Evolutionary conservation across 169 alveolate species (phyloP), one percentile per base, ranked within the genome.

Genomic region (Plasmodium reichenowi): DNA sequence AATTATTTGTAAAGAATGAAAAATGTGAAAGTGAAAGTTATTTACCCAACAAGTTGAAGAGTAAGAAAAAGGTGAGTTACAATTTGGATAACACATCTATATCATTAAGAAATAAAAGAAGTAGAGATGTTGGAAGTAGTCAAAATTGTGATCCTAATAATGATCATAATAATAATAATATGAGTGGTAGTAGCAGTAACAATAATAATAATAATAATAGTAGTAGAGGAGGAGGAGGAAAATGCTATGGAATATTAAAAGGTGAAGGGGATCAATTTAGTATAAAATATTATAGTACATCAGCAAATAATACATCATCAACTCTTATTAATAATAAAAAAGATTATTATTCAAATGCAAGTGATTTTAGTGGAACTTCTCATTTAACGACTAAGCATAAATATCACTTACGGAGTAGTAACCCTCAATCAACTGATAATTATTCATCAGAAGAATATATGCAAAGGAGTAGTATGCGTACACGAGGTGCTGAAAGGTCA

Each of bases 361-460:
- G 89, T 29, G 89, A 78, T 78, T 50, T 78, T 64, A 78, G 89
- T 24, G 76, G 17, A 2, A 15, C 50, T 15, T 78, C 89, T 43
- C 89, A 78, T 52, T 45, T 74, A n/a, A 66, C 71, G 8, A 2
- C 80, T 1, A 78, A 78, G 29, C 89, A 66, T 66, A 78, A 78
- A 45, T 78, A 78, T 58, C 89, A 78, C 45, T 70, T 78, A 15
- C 89, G 89, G 58, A 78, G 89, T 58, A 78, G 32, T 22, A 78
- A 66, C 10, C 72, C 89, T 9, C 89, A 78, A 22, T 78, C 89
- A 22, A 52, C 89, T 9, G 89, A 78, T 43, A 78, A 78, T 32
- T 66, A 45, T 71, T 78, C 89, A 5, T 78, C 89, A 10, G 89
- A 78, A 71, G 89, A 78, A 38, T 64, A 66, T 59, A 73, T 54